A percentile compares a stretch with the other conserved stretches of the same genome.
phyloP scores from a whole-genome alignment of 768 basidiomycete genomes.

The Leccinellum rugosiceps region DNA sequence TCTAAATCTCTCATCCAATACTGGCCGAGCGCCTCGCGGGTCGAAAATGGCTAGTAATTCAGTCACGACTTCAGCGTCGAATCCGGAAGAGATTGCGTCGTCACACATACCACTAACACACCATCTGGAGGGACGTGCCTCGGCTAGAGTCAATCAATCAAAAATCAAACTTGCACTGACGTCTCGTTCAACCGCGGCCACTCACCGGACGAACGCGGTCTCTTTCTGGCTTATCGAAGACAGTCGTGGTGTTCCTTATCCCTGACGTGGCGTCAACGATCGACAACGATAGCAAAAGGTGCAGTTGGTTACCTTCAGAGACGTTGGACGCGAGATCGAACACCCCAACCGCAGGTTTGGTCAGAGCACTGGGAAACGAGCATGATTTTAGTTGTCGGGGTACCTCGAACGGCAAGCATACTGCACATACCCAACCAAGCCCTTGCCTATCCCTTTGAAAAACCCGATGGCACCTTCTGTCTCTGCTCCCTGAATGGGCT shows the following conservation, averaged over 20 bases:
- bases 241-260: constrained; percentile 97
- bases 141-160: constrained; percentile 46
- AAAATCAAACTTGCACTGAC: constrained; percentile 1
- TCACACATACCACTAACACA: constrained; percentile 68
- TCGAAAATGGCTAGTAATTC: constrained; percentile 70
- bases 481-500: constrained; percentile 97
- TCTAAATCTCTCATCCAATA: constrained; percentile 97
- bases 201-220: constrained; percentile 81
- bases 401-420: neutral
- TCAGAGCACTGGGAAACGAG: constrained; percentile 61
- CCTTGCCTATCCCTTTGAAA: constrained; percentile 97
- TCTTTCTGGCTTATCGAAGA: constrained; percentile 88
- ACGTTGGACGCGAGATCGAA: constrained; percentile 96
- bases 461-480: constrained; percentile 92
- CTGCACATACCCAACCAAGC: constrained; percentile 76
- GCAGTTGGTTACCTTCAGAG: constrained; percentile 63
- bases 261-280: constrained; percentile 43
- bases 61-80: neutral
- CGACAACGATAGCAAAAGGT: neutral
- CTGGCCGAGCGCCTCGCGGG: constrained; percentile 89
- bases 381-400: neutral
- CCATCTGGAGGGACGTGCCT: constrained; percentile 85
- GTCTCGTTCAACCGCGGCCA: constrained; percentile 3
- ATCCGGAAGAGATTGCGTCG: neutral
- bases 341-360: constrained; percentile 95